Base-by-base conservation (phyloP, 208 protist genomes). In the Naegleria gruberi region DNA sequence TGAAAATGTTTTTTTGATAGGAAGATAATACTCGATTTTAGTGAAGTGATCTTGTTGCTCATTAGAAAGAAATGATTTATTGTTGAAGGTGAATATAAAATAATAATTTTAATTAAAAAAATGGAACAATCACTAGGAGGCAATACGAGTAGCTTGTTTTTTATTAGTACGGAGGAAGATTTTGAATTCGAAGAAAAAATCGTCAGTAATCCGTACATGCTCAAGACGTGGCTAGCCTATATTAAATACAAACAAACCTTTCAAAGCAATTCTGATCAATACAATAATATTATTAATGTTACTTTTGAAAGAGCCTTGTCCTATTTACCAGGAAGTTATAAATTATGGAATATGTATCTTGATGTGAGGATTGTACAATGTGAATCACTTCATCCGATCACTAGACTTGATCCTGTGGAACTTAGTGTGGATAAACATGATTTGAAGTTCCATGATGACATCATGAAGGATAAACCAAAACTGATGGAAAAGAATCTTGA, bases 321-420 rank as follows among this genome's bases (percentile, higher is more conserved):
- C 73, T 65, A 91, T 34, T 77, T 96, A 83, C 94, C 94, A 15
- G 81, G 89, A 45, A 92, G 89, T 84, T 96, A 96, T 90, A 96
- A 96, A 90, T 57, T 96, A 46, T 96, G 95, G 95, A 90, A 93
- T 51, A 17, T 10, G 26, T 95, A 95, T 89, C 89, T 94, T 19
- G 40, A 46, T 8, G 86, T 93, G 57, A 34, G 91, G 44, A 34
- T 81, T 0, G 45, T 7, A 40, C 84, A 92, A 57, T 44, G 46
- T 37, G 44, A 34, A 37, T 12, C 15, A 51, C 83, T 44, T 30
- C 55, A 34, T 44, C 65, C 65, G 26, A 77, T 77, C 10, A 45
- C 34, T 47, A 81, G 41, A 82, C 30, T 47, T 40, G 73, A 57
- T 26, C 85, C 43, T 87, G 34, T 77, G 0, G n/a, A 77, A 37